These are phyloP conservation scores for Ceratocystis huliohia DNA, from an alignment of 2,329 filamentous ascomycete genomes.

Conservation along the genomic window DNA sequence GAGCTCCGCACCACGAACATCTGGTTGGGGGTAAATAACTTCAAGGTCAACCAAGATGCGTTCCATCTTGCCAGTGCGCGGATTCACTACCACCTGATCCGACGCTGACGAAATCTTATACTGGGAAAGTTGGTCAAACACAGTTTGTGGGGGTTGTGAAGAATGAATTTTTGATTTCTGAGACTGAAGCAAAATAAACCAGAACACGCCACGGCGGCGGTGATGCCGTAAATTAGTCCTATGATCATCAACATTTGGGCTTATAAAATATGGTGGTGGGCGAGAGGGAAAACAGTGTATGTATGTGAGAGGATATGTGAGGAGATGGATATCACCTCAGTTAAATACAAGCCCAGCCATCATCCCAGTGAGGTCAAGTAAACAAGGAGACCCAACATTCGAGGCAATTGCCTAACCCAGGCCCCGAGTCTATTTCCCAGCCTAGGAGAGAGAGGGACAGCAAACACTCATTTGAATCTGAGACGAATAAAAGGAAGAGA, in stretches of 20 bases:
- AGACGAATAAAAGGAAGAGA: neutral
- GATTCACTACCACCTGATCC: constrained; percentile 71
- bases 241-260: constrained; percentile 70
- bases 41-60: constrained; percentile 78
- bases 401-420: constrained; percentile 24
- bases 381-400: constrained; percentile 11
- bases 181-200: constrained; percentile 40
- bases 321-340: neutral
- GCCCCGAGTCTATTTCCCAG: neutral
- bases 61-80: constrained; percentile 70
- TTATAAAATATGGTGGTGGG: constrained; percentile 26
- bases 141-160: constrained; percentile 15
- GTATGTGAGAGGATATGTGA: too few species aligned
- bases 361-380: neutral
- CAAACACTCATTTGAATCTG: neutral
- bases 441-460: constrained; percentile 18
- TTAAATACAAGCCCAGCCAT: neutral
- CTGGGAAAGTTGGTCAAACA: constrained; percentile 42
- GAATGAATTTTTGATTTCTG: constrained; percentile 31
- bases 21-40: constrained; percentile 67
- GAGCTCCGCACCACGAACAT: constrained; percentile 58
- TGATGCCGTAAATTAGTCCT: constrained; percentile 73
- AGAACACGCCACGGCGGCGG: constrained; percentile 23
- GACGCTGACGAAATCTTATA: constrained; percentile 56
- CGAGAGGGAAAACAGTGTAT: neutral